A percentile compares a stretch with the other conserved stretches of the same genome.
These are phyloP conservation scores for Tricholoma flavovirens DNA, from an alignment of 768 basidiomycete species.

Conservation along the genomic window DNA sequence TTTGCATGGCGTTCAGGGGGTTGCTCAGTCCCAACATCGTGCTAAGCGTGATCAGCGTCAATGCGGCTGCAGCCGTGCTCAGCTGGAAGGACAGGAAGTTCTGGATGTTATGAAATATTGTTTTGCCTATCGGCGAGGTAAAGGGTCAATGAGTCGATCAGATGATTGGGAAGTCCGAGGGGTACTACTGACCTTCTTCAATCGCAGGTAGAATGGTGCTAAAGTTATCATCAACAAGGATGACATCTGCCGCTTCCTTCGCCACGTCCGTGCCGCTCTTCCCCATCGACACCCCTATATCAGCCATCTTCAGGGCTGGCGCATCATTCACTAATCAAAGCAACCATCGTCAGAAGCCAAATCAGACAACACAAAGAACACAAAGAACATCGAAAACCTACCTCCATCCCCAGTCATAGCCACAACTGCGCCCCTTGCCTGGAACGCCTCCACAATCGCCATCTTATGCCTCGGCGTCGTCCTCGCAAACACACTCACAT, in stretches of 20 bases:
- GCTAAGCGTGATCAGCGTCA: constrained; percentile 92
- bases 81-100: constrained; percentile 97
- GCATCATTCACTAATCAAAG: constrained; percentile 77
- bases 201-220: constrained; percentile 91
- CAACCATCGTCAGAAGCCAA: constrained; percentile 2
- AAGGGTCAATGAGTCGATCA: background rate
- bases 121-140: constrained; percentile 58
- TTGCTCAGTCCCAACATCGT: constrained; percentile 87
- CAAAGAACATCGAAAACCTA: constrained; percentile 27
- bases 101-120: constrained; percentile 98
- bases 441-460: constrained; percentile 93
- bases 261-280: constrained; percentile 98
- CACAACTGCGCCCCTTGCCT: constrained; percentile 81
- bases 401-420: constrained; percentile 98
- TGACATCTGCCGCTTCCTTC: constrained; percentile 96
- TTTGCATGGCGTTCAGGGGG: constrained; percentile 97
- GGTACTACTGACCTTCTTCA: constrained; percentile 64
- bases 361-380: constrained; percentile 1
- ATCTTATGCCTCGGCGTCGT: constrained; percentile 98
- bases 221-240: constrained; percentile 96
- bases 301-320: constrained; percentile 95
- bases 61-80: constrained; percentile 93
- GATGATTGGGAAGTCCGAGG: background rate
- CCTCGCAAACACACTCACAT: constrained; percentile 85
- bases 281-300: constrained; percentile 97